Conservation (phyloP, 345 rosid genomes). For the Crucihimalaya himalaica region DNA sequence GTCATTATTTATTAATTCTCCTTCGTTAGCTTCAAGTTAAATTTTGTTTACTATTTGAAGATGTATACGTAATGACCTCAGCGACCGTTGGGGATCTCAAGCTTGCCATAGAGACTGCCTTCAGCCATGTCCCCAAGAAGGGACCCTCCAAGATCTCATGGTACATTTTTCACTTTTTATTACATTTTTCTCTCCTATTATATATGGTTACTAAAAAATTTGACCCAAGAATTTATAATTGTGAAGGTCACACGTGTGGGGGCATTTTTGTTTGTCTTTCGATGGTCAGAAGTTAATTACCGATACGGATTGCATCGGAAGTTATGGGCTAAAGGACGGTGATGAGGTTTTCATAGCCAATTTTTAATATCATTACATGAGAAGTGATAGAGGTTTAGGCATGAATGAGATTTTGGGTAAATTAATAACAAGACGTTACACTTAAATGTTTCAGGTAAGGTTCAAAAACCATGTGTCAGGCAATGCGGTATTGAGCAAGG, state of each 20-base stretch:
- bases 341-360: constrained; percentile 56
- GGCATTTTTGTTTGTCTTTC: constrained; percentile 76
- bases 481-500: constrained; percentile 39
- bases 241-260: constrained; percentile 90
- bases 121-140: constrained; percentile 58
- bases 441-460: constrained; percentile 54
- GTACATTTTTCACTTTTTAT: constrained; percentile 37
- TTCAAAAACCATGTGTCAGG: constrained; percentile 66
- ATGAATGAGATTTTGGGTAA: neutral
- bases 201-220: neutral
- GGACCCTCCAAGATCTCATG: constrained; percentile 87
- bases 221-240: neutral
- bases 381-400: neutral
- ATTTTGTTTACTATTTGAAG: constrained; percentile 36
- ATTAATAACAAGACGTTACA: constrained; percentile 8
- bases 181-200: neutral
- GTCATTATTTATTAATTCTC: neutral
- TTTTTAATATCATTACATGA: neutral
- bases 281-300: constrained; percentile 62
- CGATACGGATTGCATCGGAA: constrained; percentile 56
- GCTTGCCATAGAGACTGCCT: constrained; percentile 72
- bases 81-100: constrained; percentile 71
- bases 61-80: constrained; percentile 55
- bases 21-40: neutral
- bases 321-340: constrained; percentile 73